These are phyloP conservation scores for Pinus albicaulis DNA, from an alignment of 75 land plant species.

Conservation along the genomic window DNA sequence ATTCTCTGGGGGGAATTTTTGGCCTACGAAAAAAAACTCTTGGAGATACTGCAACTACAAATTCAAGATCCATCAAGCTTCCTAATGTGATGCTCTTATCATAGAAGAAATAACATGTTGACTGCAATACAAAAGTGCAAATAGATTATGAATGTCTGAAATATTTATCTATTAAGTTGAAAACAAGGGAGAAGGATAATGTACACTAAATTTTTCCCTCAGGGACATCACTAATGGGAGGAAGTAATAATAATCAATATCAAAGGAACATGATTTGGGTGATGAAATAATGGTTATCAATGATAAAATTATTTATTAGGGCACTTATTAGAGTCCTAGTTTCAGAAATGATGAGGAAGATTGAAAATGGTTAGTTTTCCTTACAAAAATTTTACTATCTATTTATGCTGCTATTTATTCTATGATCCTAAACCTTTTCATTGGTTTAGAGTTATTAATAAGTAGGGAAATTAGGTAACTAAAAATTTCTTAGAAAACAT, in stretches of 20 bases:
- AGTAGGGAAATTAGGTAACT: no score
- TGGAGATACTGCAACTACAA: neutral
- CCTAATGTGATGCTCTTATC: slow-evolving; percentile 60
- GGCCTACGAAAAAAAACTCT: neutral
- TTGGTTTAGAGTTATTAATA: neutral
- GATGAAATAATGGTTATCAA: no score
- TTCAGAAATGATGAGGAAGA: no score
- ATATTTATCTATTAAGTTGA: no score
- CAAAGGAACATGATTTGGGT: no score
- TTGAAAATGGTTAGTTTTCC: neutral
- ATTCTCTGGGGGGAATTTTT: neutral
- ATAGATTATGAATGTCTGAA: no score
- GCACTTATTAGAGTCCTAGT: neutral
- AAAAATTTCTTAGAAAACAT: no score
- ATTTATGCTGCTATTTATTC: neutral
- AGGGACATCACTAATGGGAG: no score
- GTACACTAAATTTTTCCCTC: neutral
- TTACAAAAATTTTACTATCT: neutral
- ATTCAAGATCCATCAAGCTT: slow-evolving; percentile 38
- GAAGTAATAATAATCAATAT: no score
- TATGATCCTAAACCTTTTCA: neutral
- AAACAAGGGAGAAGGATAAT: neutral
- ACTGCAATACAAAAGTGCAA: slow-evolving; percentile 21
- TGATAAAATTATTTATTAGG: no score
- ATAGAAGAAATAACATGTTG: slow-evolving; percentile 65